A percentile compares a stretch with the other conserved stretches of the same genome.
phyloP scores from a whole-genome alignment of 805 yeast species.

The Isabelozyma gotoi region DNA sequence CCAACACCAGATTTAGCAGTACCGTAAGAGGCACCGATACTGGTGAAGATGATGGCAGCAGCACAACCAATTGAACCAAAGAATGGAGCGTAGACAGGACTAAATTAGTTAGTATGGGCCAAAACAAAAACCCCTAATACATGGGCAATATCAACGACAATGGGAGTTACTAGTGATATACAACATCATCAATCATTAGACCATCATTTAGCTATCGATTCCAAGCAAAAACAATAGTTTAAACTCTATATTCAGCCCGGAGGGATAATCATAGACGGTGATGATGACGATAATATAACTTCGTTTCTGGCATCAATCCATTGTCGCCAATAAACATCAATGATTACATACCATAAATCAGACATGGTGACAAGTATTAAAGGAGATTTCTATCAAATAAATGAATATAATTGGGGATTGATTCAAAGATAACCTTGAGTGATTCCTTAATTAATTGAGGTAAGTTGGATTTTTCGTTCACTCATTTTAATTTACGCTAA shows the following conservation, averaged over 20 bases:
- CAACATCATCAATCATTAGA: no score
- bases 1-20: conserved; percentile 99
- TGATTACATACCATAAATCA: conserved; percentile 67
- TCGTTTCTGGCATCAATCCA: neutral
- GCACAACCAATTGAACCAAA: conserved; percentile 99
- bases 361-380: conserved; percentile 50
- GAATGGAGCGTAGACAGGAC: conserved; percentile 90
- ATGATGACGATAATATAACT: neutral
- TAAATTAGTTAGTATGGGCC: conserved; percentile 29
- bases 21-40: conserved; percentile 98
- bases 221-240: no score
- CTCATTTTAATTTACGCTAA: neutral
- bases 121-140: no score
- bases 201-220: no score
- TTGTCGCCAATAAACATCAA: no score
- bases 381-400: neutral
- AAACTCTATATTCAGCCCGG: no score
- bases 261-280: neutral
- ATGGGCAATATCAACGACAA: no score
- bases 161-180: no score
- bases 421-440: neutral
- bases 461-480: neutral
- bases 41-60: conserved; percentile 97
- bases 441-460: neutral
- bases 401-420: neutral